phyloP scores from a whole-genome alignment of 208 protist species.

The Lotmaria passim region DNA sequence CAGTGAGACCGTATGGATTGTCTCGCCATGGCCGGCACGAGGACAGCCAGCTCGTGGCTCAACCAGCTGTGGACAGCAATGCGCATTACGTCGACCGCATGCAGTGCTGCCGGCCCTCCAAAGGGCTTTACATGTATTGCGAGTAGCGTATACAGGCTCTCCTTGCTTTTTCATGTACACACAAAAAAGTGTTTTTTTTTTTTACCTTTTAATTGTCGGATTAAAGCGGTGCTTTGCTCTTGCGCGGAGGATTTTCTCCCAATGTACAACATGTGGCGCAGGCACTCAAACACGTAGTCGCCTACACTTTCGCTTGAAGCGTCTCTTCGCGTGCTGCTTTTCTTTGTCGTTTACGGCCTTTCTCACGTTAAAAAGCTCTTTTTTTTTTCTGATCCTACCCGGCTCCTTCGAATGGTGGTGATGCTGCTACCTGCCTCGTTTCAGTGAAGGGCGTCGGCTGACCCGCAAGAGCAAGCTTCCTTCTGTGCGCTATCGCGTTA shows the following conservation, averaged over 20 bases:
- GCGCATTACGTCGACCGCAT: slow-evolving; percentile 44
- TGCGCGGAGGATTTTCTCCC: not conserved
- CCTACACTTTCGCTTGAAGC: slow-evolving; percentile 1
- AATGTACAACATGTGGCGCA: not conserved
- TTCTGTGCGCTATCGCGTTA: no score
- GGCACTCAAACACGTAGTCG: no score
- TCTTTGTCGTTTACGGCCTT: not conserved
- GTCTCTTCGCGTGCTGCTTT: not conserved
- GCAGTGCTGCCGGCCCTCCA: slow-evolving; percentile 59
- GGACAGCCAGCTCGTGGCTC: not conserved
- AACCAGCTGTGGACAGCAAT: slow-evolving; percentile 30
- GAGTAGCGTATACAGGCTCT: slow-evolving; percentile 3
- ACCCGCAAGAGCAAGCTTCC: no score
- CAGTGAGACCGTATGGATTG: slow-evolving; percentile 58
- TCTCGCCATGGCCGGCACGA: not conserved
- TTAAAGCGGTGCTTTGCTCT: not conserved
- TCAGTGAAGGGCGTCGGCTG: no score
- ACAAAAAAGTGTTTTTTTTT: not conserved
- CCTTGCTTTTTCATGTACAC: not conserved
- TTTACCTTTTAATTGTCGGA: not conserved
- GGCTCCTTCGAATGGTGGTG: no score
- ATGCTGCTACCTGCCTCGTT: no score
- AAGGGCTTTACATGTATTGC: slow-evolving; percentile 47
- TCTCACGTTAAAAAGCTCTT: not conserved
- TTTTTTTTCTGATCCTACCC: slow-evolving; percentile 1